Percentiles rank a stretch among this genome's conserved stretches.
phyloP scores from a whole-genome alignment of 2,329 filamentous ascomycete species.

The Fusarium sp. region DNA sequence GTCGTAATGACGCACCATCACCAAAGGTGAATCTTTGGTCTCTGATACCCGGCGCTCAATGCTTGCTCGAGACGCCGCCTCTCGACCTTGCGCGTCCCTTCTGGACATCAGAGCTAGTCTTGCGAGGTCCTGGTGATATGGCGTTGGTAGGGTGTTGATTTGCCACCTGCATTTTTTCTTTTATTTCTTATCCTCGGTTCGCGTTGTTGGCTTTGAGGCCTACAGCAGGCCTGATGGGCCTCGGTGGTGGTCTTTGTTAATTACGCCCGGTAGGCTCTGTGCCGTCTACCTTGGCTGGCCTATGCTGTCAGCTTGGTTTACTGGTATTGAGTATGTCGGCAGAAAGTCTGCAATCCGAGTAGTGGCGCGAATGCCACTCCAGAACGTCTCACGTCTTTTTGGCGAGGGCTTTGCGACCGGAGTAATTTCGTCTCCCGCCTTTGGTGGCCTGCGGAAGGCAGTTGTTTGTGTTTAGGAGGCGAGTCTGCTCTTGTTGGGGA shows the following conservation, averaged over 20 bases:
- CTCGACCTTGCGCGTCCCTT: conserved; percentile 42
- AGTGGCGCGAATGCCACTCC: conserved; percentile 4
- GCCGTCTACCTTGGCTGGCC: conserved; percentile 2
- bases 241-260: conserved; percentile 35
- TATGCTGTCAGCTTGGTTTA: conserved; percentile 7
- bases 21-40: conserved; percentile 45
- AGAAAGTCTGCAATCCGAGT: neutral
- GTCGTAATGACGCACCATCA: conserved; percentile 62
- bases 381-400: conserved; percentile 23
- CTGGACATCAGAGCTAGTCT: conserved; percentile 50
- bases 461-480: conserved; percentile 18
- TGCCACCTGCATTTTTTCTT: conserved; percentile 48
- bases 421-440: conserved; percentile 17
- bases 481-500: conserved; percentile 18
- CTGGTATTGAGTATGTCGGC: neutral
- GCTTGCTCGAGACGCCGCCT: conserved; percentile 56
- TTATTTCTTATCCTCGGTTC: conserved; percentile 30
- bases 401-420: conserved; percentile 24
- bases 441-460: conserved; percentile 25
- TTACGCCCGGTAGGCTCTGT: conserved; percentile 12
- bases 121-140: conserved; percentile 55
- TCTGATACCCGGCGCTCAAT: conserved; percentile 72
- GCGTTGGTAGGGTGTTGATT: conserved; percentile 52
- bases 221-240: conserved; percentile 13
- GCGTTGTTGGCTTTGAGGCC: conserved; percentile 31